These are phyloP conservation scores for Coemansia sp. DNA, from an alignment of 192 early-diverging fungal genomes.

Conservation along the genomic window DNA sequence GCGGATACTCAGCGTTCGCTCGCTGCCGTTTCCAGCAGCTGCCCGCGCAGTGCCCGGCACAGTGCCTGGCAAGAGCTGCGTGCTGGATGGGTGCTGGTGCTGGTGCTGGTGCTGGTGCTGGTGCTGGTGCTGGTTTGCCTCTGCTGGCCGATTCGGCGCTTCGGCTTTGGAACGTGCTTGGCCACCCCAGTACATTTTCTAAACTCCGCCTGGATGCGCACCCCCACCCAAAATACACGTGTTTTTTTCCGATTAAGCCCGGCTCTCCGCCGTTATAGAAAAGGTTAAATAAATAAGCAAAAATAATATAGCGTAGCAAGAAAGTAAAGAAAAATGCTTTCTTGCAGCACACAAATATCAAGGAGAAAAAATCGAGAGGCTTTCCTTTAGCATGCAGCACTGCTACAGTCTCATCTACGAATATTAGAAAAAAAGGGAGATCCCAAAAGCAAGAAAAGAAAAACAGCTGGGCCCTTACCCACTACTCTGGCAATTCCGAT, in stretches of 20 bases:
- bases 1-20: slow-evolving; percentile 28
- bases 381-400: too few species aligned
- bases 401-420: not conserved
- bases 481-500: not conserved
- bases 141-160: not conserved
- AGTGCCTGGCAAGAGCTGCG: too few species aligned
- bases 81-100: not conserved
- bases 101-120: too few species aligned
- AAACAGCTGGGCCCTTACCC: not conserved
- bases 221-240: too few species aligned
- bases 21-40: not conserved
- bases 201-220: slow-evolving; percentile 1
- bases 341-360: slow-evolving; percentile 1
- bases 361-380: not conserved
- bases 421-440: slow-evolving; percentile 3
- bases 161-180: not conserved
- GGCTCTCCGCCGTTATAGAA: not conserved
- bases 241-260: not conserved
- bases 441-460: not conserved
- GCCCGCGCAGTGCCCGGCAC: not conserved
- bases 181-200: slow-evolving; percentile 3
- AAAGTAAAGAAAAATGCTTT: not conserved
- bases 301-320: not conserved
- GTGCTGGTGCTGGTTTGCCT: not conserved
- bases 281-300: not conserved